Evolutionary conservation across 306 rosid species (phyloP).

Genomic region (Sphenostylis stenocarpa): DNA sequence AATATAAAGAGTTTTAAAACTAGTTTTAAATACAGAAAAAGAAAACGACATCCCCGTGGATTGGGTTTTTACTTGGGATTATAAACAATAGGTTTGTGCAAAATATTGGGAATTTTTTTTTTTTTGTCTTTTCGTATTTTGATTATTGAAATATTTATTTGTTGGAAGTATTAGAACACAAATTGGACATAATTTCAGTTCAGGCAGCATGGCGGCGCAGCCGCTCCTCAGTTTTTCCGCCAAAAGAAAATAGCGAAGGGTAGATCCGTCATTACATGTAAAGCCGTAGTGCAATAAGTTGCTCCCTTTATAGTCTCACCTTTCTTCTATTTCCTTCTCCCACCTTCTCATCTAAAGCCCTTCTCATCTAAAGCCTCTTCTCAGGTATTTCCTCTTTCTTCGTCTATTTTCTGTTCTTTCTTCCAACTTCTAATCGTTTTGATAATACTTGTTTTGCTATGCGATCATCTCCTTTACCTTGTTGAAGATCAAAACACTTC

Average conservation of each 20-base stretch:
- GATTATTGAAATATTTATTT: no score
- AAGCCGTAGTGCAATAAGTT: conserved; percentile 25
- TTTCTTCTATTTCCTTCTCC: not conserved
- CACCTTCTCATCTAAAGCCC: no score
- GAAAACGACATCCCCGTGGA: no score
- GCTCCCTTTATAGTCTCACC: conserved; percentile 25
- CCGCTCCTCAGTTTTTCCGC: not conserved
- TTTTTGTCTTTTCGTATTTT: no score
- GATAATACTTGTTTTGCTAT: not conserved
- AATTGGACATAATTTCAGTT: not conserved
- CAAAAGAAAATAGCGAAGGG: not conserved
- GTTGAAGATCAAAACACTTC: no score
- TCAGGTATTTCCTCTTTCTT: conserved; percentile 38
- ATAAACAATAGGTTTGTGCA: no score
- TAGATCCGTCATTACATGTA: conserved; percentile 12
- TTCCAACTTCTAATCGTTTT: not conserved
- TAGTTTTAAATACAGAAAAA: no score
- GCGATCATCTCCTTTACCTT: not conserved
- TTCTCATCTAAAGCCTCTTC: conserved; percentile 24
- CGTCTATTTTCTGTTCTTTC: not conserved
- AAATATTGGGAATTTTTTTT: no score
- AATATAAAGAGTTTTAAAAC: no score
- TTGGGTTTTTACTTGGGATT: no score
- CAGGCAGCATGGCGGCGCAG: not conserved
- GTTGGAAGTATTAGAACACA: no score